A percentile compares a stretch with the other conserved stretches of the same genome.
Conservation (phyloP, 2,329 filamentous ascomycete species). For the Mariannaea elegans region DNA sequence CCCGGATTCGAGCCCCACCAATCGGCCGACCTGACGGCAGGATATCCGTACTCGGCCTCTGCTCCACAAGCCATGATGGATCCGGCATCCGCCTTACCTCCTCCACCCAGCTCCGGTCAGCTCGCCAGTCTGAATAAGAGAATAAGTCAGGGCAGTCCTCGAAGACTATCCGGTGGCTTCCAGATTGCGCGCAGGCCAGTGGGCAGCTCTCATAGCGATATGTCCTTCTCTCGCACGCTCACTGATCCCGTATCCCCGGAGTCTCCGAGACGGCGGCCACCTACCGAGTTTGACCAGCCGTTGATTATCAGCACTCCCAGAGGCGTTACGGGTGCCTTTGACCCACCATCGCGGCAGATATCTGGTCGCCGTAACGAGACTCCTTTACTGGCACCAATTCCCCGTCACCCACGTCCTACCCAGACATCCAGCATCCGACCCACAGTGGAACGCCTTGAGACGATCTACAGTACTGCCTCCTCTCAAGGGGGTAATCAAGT, state of each 20-base stretch:
- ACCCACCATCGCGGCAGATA: slow-evolving; percentile 50
- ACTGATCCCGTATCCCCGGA: slow-evolving; percentile 34
- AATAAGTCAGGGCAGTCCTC: slow-evolving; percentile 49
- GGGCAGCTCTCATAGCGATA: slow-evolving; percentile 44
- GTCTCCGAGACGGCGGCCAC: slow-evolving; percentile 7
- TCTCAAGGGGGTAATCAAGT: slow-evolving; percentile 27
- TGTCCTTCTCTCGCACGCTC: slow-evolving; percentile 24
- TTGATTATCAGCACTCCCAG: slow-evolving; percentile 69
- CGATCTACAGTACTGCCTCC: slow-evolving; percentile 56
- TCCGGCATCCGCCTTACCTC: slow-evolving; percentile 48
- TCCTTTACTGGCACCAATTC: slow-evolving; percentile 62
- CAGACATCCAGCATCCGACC: slow-evolving; percentile 49
- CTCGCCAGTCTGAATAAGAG: slow-evolving; percentile 49
- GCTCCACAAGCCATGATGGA: slow-evolving; percentile 44
- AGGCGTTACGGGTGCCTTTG: slow-evolving; percentile 63
- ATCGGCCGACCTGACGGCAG: slow-evolving; percentile 35
- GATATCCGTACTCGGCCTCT: slow-evolving; percentile 55
- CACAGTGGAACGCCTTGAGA: slow-evolving; percentile 63
- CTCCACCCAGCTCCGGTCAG: slow-evolving; percentile 51
- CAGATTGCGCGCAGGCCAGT: slow-evolving; percentile 52
- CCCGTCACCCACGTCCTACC: slow-evolving; percentile 57
- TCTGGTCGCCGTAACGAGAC: slow-evolving; percentile 50
- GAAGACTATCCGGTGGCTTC: slow-evolving; percentile 55
- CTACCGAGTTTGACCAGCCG: slow-evolving; percentile 56
- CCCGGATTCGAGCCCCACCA: slow-evolving; percentile 36